Evolutionary conservation across 331 rosid genomes (phyloP).

Genomic region (Quercus tomentella): DNA sequence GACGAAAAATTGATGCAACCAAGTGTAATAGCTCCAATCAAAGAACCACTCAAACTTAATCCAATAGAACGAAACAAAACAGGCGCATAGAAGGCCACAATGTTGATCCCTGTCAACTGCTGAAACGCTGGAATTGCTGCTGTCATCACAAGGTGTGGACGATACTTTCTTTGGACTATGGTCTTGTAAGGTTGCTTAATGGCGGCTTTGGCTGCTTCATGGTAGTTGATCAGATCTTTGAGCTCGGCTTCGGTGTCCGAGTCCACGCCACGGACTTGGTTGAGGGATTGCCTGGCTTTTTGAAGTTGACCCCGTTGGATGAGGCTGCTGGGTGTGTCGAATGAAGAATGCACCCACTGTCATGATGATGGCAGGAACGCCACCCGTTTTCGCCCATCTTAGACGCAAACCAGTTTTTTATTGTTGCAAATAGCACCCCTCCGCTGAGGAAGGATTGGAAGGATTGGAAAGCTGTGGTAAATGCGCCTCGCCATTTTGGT

Average conservation of each 20-base stretch:
- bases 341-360: neutral
- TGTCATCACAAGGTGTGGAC: neutral
- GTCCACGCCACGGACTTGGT: neutral
- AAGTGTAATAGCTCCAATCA: neutral
- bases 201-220: neutral
- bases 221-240: neutral
- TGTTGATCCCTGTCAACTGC: slow-evolving; percentile 6
- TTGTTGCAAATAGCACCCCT: neutral
- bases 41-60: neutral
- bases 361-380: neutral
- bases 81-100: slow-evolving; percentile 6
- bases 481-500: neutral
- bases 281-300: neutral
- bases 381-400: neutral
- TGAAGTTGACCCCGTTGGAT: neutral
- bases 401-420: neutral
- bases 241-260: neutral
- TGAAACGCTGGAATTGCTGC: neutral
- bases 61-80: slow-evolving; percentile 1
- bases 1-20: neutral
- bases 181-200: neutral
- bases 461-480: neutral
- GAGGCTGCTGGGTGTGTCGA: neutral
- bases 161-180: neutral
- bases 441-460: neutral